A percentile compares a stretch with the other conserved stretches of the same genome.
Conservation (phyloP, 257 asterid species). For the Ajuga chamaepitys region DNA sequence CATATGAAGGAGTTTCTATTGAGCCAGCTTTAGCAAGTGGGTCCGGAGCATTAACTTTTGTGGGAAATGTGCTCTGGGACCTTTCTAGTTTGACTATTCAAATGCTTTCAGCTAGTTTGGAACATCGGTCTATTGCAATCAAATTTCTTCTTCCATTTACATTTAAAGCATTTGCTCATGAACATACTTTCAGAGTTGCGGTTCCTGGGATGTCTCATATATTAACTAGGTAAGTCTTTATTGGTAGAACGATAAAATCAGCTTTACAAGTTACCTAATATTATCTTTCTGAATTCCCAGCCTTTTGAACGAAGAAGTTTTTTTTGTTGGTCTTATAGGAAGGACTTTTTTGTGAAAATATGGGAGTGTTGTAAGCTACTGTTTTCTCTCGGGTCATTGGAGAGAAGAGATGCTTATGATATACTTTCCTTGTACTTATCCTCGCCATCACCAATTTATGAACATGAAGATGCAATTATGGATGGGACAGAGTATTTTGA, state of each 20-base stretch:
- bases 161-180: constrained; percentile 45
- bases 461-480: constrained; percentile 33
- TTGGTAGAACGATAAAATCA: constrained; percentile 3
- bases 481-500: constrained; percentile 38
- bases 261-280: neutral
- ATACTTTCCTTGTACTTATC: constrained; percentile 72
- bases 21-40: constrained; percentile 26
- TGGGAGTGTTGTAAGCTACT: constrained; percentile 72
- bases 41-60: constrained; percentile 28
- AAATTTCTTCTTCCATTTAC: constrained; percentile 64
- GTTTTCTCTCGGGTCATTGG: constrained; percentile 60
- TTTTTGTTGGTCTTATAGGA: constrained; percentile 41
- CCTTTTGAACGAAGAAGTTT: neutral
- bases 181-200: constrained; percentile 38
- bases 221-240: constrained; percentile 50
- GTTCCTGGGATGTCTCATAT: constrained; percentile 37
- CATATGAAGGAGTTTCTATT: constrained; percentile 21
- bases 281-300: neutral
- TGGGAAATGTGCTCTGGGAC: constrained; percentile 78
- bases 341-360: constrained; percentile 37
- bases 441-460: constrained; percentile 37
- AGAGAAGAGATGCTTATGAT: constrained; percentile 85
- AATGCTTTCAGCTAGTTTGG: constrained; percentile 62
- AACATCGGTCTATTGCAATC: constrained; percentile 71
- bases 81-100: constrained; percentile 51